Evolutionary conservation across 176 grass and related monocot genomes (phyloP), one percentile per base, ranked within the genome.

Genomic region (Zoysia pacifica): DNA sequence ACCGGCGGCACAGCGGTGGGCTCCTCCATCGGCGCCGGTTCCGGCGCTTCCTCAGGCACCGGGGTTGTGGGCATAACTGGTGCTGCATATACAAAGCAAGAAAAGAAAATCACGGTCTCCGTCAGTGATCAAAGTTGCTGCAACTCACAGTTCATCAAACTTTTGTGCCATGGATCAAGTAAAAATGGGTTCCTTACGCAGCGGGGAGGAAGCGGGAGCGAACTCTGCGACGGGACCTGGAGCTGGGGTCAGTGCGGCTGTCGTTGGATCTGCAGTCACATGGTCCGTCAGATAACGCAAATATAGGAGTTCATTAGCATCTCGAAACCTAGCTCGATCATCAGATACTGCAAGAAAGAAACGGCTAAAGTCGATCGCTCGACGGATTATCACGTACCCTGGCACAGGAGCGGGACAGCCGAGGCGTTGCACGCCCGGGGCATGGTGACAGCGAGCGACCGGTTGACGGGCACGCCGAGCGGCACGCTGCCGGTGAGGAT

Each of bases 401-500:
- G 69, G 90, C 95, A 98, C 13, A 88, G 76, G 15, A 98, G 81
- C 2, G 90, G 86, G 20, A 93, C 84, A 2, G 96, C 86, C 69
- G 15, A 54, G 18, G 71, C 70, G 28, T 82, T 83, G 84, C 96
- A 98, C 0, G 87, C 50, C 41, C 43, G 75, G n/a, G 96, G 92
- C 4, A 98, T 72, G 1, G 76, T 74, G 72, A 95, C 39, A 65
- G 88, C 92, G 4, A 95, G 76, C n/a, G 92, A 91, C 8, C 88
- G 88, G 82, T 93, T 98, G 71, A 98, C 83, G 2, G 96, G 96
- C 28, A 98, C 74, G 45, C 88, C 86, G 42, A 98, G 77, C 16
- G 96, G 92, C 8, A 98, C 88, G 41, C 89, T 93, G 70, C 92
- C 96, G 5, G 92, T 95, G 48, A 98, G 83, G 47, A 98, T 89